phyloP scores from a whole-genome alignment of 2,329 filamentous ascomycete genomes.

The Apiospora phragmitis region DNA sequence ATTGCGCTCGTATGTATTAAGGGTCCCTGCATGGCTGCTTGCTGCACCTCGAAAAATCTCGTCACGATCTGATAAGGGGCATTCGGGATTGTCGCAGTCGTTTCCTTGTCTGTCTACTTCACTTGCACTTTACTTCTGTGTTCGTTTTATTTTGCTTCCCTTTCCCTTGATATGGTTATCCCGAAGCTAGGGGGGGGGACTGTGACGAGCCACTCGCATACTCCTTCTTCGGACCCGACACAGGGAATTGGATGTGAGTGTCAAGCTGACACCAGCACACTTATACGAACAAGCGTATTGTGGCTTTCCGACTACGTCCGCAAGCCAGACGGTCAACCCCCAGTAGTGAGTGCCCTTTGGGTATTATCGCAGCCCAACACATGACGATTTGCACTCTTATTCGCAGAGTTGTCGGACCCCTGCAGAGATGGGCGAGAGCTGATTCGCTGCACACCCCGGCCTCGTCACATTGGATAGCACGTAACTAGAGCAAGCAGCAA shows the following conservation, averaged over 20 bases:
- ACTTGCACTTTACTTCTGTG: too few species aligned
- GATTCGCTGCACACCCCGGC: neutral
- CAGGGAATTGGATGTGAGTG: neutral
- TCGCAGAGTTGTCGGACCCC: neutral
- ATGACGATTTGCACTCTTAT: neutral
- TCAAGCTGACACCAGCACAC: neutral
- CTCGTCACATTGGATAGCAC: slow-evolving; percentile 5
- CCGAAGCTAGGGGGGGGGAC: neutral
- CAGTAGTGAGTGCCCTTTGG: neutral
- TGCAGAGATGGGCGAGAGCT: neutral
- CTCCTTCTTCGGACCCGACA: neutral
- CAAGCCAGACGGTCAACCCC: neutral
- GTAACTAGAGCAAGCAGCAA: neutral
- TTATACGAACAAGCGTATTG: neutral
- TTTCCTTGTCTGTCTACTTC: neutral
- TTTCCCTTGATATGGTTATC: neutral
- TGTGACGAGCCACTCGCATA: neutral
- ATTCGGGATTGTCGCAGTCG: neutral
- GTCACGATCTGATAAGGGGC: slow-evolving; percentile 10
- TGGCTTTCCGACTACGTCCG: neutral
- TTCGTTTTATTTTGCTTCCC: too few species aligned
- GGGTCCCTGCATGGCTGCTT: neutral
- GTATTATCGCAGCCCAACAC: slow-evolving; percentile 2
- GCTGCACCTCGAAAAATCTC: neutral
- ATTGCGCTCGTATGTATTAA: neutral